Evolutionary conservation across 108 stramenopile species (phyloP), one percentile per base, ranked within the genome.

Genomic region (Parietichytrium sp.): DNA sequence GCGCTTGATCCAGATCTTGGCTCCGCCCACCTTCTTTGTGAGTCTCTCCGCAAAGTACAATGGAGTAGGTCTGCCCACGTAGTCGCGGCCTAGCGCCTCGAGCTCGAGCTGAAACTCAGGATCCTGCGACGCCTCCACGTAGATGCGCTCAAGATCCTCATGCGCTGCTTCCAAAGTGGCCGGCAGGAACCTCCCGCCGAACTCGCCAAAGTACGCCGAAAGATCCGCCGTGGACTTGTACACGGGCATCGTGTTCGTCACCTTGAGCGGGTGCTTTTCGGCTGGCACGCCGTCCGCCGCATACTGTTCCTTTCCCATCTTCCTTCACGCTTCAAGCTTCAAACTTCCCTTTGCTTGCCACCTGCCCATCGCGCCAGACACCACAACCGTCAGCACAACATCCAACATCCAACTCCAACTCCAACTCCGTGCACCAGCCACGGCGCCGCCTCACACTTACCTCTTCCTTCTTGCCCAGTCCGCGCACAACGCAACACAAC

Each of bases 101-200:
- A 98, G 61, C 90, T 98, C 97, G 61, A 93, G 93, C 81, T 92
- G 87, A 85, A 98, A 98, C 7, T 89, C 89, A 6, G 95, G 95
- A 85, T 96, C 96, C 54, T 88, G 81, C 86, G 92, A 92, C 55
- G 95, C 90, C 79, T 86, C 82, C 27, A 88, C 90, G 85, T 98
- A 98, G 72, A 90, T 87, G 83, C 88, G 87, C 81, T 95, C 96
- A 78, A 98, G 91, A 85, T 98, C 95, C 52, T 91, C 87, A 90
- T 97, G 97, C 26, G 98, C 96, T 54, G 93, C 96, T 51, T 93
- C 93, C 23, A 98, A 81, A 3, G 96, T 98, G 83, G 97, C 98
- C 31, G 98, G 96, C 82, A 98, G 97, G 93, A 92, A 98, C 54
- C 96, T 94, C 16, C 98, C 98, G 4, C 98, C 98, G 85, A 96